A percentile compares a stretch with the other conserved stretches of the same genome.
Conservation (phyloP, 1,139 yeast genomes). For the Saccharomyces hybrid region DNA sequence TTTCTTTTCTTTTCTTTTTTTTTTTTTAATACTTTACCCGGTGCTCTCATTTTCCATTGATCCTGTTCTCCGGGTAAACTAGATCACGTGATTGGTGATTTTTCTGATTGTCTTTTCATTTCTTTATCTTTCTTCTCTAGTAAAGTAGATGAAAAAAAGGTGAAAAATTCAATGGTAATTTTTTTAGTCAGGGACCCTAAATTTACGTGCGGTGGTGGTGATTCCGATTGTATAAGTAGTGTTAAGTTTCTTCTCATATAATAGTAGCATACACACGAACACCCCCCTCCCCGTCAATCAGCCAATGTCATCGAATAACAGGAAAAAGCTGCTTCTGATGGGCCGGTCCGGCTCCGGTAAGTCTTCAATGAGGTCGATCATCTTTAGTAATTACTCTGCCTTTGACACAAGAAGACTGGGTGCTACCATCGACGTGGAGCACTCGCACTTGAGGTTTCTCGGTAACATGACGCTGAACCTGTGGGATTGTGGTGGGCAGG, state of each 20-base stretch:
- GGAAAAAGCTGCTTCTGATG: slow-evolving; percentile 36
- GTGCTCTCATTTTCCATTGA: not conserved
- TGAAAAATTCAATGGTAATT: not conserved
- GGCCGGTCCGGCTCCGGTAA: slow-evolving; percentile 98
- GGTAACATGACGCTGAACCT: slow-evolving; percentile 92
- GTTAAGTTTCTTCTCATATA: not conserved
- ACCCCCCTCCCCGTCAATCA: too few species aligned
- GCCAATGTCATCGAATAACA: slow-evolving; percentile 11
- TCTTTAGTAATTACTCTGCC: slow-evolving; percentile 91
- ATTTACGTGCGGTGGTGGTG: not conserved
- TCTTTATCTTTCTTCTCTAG: not conserved
- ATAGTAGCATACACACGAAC: not conserved
- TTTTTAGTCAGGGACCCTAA: not conserved
- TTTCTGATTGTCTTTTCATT: not conserved
- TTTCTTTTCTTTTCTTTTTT: not conserved
- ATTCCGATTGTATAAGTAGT: not conserved
- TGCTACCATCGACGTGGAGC: slow-evolving; percentile 96
- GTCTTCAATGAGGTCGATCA: slow-evolving; percentile 93
- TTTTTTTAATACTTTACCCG: not conserved
- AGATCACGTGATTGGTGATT: too few species aligned
- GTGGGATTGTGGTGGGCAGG: slow-evolving; percentile 99
- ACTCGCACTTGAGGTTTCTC: slow-evolving; percentile 82
- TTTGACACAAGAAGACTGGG: slow-evolving; percentile 92
- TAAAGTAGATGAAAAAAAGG: not conserved
- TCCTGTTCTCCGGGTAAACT: too few species aligned